phyloP scores from a whole-genome alignment of 768 basidiomycete genomes.

The Cystobasidium onofrii region DNA sequence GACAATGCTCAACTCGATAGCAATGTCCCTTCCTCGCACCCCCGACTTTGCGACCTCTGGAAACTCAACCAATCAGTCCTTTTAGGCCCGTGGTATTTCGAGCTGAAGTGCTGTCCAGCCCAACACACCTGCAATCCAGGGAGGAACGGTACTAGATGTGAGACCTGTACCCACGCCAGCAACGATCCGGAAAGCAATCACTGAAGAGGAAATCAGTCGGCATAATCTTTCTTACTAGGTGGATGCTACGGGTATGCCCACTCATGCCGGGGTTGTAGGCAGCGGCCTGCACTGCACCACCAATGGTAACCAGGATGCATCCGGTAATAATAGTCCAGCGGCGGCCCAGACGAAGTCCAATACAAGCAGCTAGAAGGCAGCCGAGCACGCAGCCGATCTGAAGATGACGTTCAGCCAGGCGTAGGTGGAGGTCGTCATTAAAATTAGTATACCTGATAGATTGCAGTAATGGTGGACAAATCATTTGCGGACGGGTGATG shows the following conservation, averaged over 20 bases:
- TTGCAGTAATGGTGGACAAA: neutral
- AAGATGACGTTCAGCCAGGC: neutral
- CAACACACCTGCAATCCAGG: constrained; percentile 1
- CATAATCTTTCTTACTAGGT: too few species aligned
- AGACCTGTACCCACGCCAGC: constrained; percentile 9
- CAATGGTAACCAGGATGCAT: neutral
- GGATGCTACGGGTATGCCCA: too few species aligned
- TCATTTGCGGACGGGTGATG: neutral
- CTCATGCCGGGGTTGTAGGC: constrained; percentile 13
- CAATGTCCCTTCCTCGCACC: constrained; percentile 10
- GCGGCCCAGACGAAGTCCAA: neutral
- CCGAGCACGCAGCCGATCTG: constrained; percentile 13
- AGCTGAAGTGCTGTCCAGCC: too few species aligned
- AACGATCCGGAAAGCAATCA: constrained; percentile 17
- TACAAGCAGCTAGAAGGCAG: neutral
- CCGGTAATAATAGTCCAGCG: constrained; percentile 9
- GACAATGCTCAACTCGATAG: constrained; percentile 15
- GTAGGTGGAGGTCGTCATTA: neutral
- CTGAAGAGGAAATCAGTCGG: too few species aligned
- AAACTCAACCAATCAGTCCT: neutral
- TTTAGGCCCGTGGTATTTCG: too few species aligned
- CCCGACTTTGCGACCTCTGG: neutral
- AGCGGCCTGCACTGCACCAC: constrained; percentile 9
- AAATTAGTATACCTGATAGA: constrained; percentile 1
- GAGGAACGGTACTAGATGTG: neutral